Conservation (phyloP, 2,329 filamentous ascomycete species). For the Penicillium glabrum region DNA sequence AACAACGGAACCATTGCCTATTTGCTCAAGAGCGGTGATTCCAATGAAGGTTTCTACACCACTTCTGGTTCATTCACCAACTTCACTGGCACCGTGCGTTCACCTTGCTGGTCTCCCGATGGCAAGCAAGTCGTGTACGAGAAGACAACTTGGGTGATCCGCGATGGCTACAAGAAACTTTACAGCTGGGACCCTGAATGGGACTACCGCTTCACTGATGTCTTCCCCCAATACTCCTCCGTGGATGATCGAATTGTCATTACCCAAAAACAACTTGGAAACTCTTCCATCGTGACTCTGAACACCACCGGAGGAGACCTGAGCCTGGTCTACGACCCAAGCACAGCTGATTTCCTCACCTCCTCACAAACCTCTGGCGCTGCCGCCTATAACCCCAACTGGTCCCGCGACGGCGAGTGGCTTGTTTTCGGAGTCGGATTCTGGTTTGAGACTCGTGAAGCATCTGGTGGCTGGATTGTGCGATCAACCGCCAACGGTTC, state of each 20-base stretch:
- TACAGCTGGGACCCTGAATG: slow-evolving; percentile 43
- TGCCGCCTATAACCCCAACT: slow-evolving; percentile 45
- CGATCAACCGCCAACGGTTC: slow-evolving; percentile 10
- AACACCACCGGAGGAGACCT: slow-evolving; percentile 27
- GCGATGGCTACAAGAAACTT: slow-evolving; percentile 37
- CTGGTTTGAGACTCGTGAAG: slow-evolving; percentile 14
- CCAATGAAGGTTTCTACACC: slow-evolving; percentile 28
- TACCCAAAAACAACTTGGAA: slow-evolving; percentile 44
- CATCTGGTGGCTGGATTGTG: slow-evolving; percentile 9
- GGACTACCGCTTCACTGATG: slow-evolving; percentile 47
- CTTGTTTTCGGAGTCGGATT: slow-evolving; percentile 22
- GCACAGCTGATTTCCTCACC: slow-evolving; percentile 5
- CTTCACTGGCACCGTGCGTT: slow-evolving; percentile 13
- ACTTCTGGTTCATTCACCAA: slow-evolving; percentile 18
- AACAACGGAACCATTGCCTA: slow-evolving; percentile 29
- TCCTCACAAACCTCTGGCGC: slow-evolving; percentile 27
- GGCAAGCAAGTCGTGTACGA: slow-evolving; percentile 26
- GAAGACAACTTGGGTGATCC: slow-evolving; percentile 27
- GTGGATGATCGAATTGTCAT: slow-evolving; percentile 27
- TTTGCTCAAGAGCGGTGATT: slow-evolving; percentile 16
- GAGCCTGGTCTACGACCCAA: slow-evolving; percentile 28
- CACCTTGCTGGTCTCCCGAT: slow-evolving; percentile 37
- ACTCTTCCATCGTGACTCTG: slow-evolving; percentile 36
- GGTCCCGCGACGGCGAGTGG: slow-evolving; percentile 39
- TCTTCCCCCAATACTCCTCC: slow-evolving; percentile 39